phyloP scores from a whole-genome alignment of 257 asterid genomes.

The Solanum piurae region DNA sequence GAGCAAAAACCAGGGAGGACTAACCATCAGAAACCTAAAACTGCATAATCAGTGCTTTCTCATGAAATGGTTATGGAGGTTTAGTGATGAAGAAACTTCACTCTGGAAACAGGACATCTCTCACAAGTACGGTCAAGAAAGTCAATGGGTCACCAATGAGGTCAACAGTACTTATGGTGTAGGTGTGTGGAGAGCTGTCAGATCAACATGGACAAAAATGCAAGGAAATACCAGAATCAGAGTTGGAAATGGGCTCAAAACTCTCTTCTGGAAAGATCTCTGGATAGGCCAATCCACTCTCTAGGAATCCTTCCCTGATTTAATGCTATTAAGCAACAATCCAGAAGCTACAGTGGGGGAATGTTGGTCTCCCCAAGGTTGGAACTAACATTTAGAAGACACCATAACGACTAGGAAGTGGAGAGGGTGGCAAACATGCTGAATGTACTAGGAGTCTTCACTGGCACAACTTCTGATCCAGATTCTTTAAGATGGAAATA shows the following conservation, averaged over 20 bases:
- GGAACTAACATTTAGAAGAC: background rate
- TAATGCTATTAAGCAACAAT: background rate
- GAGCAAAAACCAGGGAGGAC: background rate
- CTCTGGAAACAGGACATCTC: background rate
- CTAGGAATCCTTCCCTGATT: background rate
- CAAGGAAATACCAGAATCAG: background rate
- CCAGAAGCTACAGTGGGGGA: background rate
- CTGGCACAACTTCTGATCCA: background rate
- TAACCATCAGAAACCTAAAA: background rate
- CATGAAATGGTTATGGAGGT: background rate
- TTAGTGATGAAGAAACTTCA: background rate
- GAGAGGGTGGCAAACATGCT: background rate
- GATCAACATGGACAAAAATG: background rate
- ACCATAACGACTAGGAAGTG: background rate
- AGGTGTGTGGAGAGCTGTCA: background rate
- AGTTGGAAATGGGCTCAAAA: background rate
- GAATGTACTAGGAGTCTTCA: background rate
- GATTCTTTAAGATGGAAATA: background rate
- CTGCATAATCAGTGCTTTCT: background rate
- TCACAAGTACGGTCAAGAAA: background rate
- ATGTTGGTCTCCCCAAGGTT: background rate
- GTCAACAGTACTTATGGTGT: background rate
- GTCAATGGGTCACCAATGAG: background rate
- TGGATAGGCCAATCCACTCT: background rate
- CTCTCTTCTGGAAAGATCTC: background rate